Evolutionary conservation across 495 filamentous ascomycete genomes (phyloP).

Genomic region (Jackrogersella minutella): DNA sequence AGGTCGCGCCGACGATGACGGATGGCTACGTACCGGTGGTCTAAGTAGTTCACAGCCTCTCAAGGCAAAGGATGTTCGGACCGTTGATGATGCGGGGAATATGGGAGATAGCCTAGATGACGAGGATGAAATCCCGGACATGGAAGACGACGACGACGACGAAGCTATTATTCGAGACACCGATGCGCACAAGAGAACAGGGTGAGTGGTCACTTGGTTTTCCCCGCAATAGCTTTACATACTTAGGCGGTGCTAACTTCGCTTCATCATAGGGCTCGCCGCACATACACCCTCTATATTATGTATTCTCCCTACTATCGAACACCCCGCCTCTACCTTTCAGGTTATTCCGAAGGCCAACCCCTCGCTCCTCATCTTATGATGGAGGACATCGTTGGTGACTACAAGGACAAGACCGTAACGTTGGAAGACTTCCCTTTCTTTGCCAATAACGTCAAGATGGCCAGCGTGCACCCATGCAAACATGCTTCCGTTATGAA

Average conservation of each 20-base stretch:
- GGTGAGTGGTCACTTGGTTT: conserved; percentile 62
- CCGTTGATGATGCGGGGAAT: conserved; percentile 81
- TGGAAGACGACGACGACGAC: conserved; percentile 96
- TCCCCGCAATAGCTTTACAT: neutral
- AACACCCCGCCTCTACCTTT: conserved; percentile 94
- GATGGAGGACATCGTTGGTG: conserved; percentile 99
- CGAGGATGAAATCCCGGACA: conserved; percentile 94
- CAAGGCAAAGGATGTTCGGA: conserved; percentile 80
- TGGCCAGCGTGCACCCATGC: conserved; percentile 93
- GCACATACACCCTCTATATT: conserved; percentile 98
- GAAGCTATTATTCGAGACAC: conserved; percentile 94
- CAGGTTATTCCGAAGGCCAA: conserved; percentile 85
- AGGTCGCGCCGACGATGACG: conserved; percentile 71
- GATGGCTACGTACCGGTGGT: conserved; percentile 89
- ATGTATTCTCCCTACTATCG: conserved; percentile 97
- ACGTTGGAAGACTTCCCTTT: conserved; percentile 98
- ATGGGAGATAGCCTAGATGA: conserved; percentile 75
- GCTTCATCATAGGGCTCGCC: conserved; percentile 66
- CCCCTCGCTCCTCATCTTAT: conserved; percentile 88
- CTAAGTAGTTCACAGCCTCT: conserved; percentile 74
- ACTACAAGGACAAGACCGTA: conserved; percentile 99
- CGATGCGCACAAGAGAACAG: conserved; percentile 64
- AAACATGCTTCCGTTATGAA: conserved; percentile 98
- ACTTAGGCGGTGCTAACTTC: conserved; percentile 9
- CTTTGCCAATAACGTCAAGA: conserved; percentile 84